Conservation (phyloP, 768 basidiomycete species). For the Boletus tylopilopsis region DNA sequence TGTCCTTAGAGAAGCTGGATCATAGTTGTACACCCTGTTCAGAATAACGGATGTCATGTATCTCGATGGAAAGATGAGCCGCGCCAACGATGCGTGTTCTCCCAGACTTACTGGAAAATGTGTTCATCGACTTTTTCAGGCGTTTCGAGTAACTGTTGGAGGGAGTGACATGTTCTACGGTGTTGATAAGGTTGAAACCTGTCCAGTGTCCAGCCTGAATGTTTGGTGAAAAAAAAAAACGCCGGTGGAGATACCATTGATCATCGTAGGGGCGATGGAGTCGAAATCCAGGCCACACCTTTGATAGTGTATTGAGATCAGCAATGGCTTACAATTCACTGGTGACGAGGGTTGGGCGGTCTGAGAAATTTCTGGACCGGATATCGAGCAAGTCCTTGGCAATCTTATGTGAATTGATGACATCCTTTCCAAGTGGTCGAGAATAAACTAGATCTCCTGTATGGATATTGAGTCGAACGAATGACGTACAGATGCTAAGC, state of each 20-base stretch:
- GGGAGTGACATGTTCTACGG: neutral
- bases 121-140: neutral
- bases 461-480: neutral
- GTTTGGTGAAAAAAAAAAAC: neutral
- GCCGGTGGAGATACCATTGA: neutral
- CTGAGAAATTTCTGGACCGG: neutral
- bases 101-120: neutral
- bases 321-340: neutral
- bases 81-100: neutral
- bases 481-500: too few relatives aligned
- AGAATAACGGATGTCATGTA: neutral
- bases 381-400: neutral
- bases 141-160: neutral
- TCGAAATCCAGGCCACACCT: neutral
- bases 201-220: neutral
- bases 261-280: neutral
- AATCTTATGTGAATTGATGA: neutral
- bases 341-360: neutral
- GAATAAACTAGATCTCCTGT: neutral
- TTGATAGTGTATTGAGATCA: neutral
- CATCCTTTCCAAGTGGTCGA: neutral
- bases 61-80: neutral
- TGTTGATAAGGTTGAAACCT: neutral
- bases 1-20: neutral
- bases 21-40: neutral